A percentile compares a stretch with the other conserved stretches of the same genome.
phyloP scores from a whole-genome alignment of 441 rosid genomes.

The Macaranga tanarius region DNA sequence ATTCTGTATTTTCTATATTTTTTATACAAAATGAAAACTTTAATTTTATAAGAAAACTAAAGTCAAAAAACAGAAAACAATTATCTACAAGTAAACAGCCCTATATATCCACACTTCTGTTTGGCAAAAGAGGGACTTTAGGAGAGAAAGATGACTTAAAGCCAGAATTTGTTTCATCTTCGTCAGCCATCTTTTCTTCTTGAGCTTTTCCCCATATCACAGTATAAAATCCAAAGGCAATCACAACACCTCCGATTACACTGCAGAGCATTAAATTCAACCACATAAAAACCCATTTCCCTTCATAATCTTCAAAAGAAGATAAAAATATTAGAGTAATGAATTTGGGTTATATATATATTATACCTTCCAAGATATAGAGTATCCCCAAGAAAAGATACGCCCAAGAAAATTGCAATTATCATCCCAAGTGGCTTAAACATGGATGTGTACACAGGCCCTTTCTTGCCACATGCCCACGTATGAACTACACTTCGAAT shows the following conservation, averaged over 20 bases:
- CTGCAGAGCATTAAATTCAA: slow-evolving; percentile 27
- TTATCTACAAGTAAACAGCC: neutral
- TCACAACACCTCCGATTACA: slow-evolving; percentile 43
- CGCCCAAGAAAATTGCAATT: slow-evolving; percentile 42
- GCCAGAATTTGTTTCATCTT: neutral
- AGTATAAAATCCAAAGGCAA: slow-evolving; percentile 47
- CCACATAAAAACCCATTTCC: neutral
- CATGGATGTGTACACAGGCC: slow-evolving; percentile 53
- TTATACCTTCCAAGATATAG: slow-evolving; percentile 58
- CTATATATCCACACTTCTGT: slow-evolving; percentile 1
- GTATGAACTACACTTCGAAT: slow-evolving; percentile 36
- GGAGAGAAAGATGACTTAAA: slow-evolving; percentile 17
- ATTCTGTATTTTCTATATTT: no score
- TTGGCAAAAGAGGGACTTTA: slow-evolving; percentile 36
- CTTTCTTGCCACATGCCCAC: slow-evolving; percentile 46
- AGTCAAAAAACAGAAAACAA: no score
- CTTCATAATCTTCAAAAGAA: neutral
- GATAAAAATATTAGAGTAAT: neutral
- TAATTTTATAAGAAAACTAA: no score
- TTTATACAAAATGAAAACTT: no score
- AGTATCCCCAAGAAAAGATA: slow-evolving; percentile 47
- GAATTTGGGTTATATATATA: neutral
- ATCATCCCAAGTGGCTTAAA: slow-evolving; percentile 52
- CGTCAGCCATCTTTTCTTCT: slow-evolving; percentile 34
- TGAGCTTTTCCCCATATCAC: slow-evolving; percentile 56